phyloP scores from a whole-genome alignment of 2,329 filamentous ascomycete genomes.

The Trichoderma semiorbis region DNA sequence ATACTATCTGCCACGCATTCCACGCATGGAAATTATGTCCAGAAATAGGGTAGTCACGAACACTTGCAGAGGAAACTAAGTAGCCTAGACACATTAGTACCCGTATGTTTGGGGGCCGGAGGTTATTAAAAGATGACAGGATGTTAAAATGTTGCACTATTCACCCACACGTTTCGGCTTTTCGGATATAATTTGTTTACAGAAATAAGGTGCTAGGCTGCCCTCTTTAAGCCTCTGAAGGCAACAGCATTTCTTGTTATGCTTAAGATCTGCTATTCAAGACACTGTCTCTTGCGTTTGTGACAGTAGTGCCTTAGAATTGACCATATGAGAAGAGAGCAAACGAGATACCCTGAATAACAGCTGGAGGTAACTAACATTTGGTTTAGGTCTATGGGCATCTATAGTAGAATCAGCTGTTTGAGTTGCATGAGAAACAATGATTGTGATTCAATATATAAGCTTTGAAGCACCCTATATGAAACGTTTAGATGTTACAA shows the following conservation, averaged over 20 bases:
- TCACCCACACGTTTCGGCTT: not conserved
- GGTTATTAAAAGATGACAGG: not conserved
- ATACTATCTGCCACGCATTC: not conserved
- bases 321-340: too few species aligned
- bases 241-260: too few species aligned
- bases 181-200: too few species aligned
- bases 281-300: too few species aligned
- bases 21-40: not conserved
- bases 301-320: too few species aligned
- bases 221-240: too few species aligned
- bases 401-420: not conserved
- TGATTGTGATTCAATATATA: too few species aligned
- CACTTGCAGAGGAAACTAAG: not conserved
- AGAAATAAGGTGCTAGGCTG: too few species aligned
- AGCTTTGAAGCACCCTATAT: not conserved
- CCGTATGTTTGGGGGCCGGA: not conserved
- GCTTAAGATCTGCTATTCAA: too few species aligned
- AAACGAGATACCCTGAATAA: too few species aligned
- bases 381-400: not conserved
- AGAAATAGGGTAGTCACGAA: not conserved
- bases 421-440: not conserved
- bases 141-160: not conserved
- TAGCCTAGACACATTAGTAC: not conserved
- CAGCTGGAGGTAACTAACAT: too few species aligned
- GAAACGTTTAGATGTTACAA: not conserved